A percentile compares a stretch with the other conserved stretches of the same genome.
phyloP scores from a whole-genome alignment of 768 basidiomycete genomes.

The Russula abietina region DNA sequence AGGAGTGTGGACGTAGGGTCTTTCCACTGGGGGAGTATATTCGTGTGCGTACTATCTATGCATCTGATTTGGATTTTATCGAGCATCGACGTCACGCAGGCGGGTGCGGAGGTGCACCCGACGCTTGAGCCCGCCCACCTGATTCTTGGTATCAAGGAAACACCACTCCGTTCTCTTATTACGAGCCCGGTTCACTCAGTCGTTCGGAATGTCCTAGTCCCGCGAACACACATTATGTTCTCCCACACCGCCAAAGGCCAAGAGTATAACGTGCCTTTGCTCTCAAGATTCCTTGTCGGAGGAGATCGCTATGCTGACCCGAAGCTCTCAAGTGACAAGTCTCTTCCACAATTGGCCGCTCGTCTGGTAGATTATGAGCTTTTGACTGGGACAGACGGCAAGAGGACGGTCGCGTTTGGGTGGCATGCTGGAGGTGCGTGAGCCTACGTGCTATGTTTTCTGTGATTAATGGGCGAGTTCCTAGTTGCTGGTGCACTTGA shows the following conservation, averaged over 20 bases:
- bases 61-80: background rate
- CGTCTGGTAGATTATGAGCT: slow-evolving; percentile 83
- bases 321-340: slow-evolving; percentile 2
- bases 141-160: slow-evolving; percentile 85
- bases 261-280: slow-evolving; percentile 73
- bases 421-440: slow-evolving; percentile 83
- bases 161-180: slow-evolving; percentile 58
- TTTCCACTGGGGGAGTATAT: slow-evolving; percentile 59
- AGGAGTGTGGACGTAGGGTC: slow-evolving; percentile 70
- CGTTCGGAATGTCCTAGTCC: slow-evolving; percentile 26
- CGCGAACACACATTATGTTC: slow-evolving; percentile 83
- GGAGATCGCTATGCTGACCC: slow-evolving; percentile 16
- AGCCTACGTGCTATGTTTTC: background rate
- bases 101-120: slow-evolving; percentile 62
- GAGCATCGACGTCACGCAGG: slow-evolving; percentile 40
- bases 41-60: slow-evolving; percentile 42
- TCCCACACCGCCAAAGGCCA: slow-evolving; percentile 89
- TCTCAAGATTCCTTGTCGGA: slow-evolving; percentile 51
- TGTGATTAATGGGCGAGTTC: background rate
- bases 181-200: slow-evolving; percentile 37
- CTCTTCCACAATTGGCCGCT: slow-evolving; percentile 31
- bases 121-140: slow-evolving; percentile 63
- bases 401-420: slow-evolving; percentile 84
- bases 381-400: slow-evolving; percentile 53
- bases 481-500: slow-evolving; percentile 82